Evolutionary conservation across 2,329 filamentous ascomycete genomes (phyloP).

Genomic region (Epicoccum sorghinum): DNA sequence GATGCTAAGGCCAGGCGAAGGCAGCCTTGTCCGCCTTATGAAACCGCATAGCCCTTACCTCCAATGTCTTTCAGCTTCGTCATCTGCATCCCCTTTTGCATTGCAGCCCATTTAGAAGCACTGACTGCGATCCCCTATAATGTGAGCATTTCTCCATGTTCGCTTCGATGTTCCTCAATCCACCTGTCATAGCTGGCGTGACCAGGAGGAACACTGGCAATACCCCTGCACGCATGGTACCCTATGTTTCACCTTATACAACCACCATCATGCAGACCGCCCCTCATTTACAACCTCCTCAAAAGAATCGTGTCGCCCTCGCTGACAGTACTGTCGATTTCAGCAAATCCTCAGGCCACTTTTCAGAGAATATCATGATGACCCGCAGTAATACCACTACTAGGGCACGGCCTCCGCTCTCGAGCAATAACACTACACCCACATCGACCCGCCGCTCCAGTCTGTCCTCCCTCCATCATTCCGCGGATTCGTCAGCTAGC

Average conservation of each 20-base stretch:
- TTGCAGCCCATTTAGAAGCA: constrained; percentile 4
- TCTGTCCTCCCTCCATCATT: constrained; percentile 22
- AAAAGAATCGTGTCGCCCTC: constrained; percentile 19
- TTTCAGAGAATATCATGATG: neutral
- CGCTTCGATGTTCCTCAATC: constrained; percentile 19
- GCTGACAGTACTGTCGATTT: neutral
- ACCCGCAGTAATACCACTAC: constrained; percentile 9
- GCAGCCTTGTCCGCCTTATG: constrained; percentile 13
- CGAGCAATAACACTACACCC: constrained; percentile 26
- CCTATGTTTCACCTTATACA: constrained; percentile 27
- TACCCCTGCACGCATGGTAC: constrained; percentile 20
- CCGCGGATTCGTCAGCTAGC: constrained; percentile 24
- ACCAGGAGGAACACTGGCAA: constrained; percentile 25
- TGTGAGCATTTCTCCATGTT: constrained; percentile 3
- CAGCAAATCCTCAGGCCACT: constrained; percentile 14
- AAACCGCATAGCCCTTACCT: constrained; percentile 5
- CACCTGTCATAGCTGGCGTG: constrained; percentile 19
- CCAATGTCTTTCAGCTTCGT: constrained; percentile 10
- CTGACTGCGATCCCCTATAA: constrained; percentile 4
- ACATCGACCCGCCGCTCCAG: constrained; percentile 19
- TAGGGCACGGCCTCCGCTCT: constrained; percentile 16
- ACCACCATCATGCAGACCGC: constrained; percentile 23
- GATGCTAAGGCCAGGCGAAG: constrained; percentile 13
- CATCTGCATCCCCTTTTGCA: constrained; percentile 5
- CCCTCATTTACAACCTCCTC: constrained; percentile 24